Percentiles rank a stretch among this genome's conserved stretches.
phyloP scores from a whole-genome alignment of 495 filamentous ascomycete genomes.

The Lophium mytilinum region DNA sequence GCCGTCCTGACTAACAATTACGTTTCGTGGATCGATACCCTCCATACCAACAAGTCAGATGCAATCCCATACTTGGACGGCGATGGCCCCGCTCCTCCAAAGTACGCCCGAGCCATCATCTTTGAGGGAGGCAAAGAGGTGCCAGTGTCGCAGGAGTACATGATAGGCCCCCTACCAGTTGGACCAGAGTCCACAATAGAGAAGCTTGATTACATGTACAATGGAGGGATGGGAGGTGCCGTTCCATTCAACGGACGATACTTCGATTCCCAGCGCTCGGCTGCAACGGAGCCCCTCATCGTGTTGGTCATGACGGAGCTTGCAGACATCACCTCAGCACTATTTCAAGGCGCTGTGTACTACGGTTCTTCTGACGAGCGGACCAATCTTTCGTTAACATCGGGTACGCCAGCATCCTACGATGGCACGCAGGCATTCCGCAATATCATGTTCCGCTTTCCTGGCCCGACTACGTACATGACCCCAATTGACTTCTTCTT shows the following conservation, averaged over 20 bases:
- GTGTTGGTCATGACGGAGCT: slow-evolving; percentile 30
- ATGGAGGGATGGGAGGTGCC: slow-evolving; percentile 11
- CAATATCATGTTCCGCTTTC: too few species aligned
- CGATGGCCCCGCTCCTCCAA: slow-evolving; percentile 5
- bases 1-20: slow-evolving; percentile 15
- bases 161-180: slow-evolving; percentile 18
- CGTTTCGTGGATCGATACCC: slow-evolving; percentile 11
- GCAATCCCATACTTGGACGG: slow-evolving; percentile 13
- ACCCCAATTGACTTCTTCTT: slow-evolving; percentile 36
- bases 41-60: slow-evolving; percentile 16
- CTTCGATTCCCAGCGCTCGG: slow-evolving; percentile 28
- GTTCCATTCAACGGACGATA: slow-evolving; percentile 33
- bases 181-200: slow-evolving; percentile 13
- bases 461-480: too few species aligned
- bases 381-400: slow-evolving; percentile 26
- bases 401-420: too few species aligned
- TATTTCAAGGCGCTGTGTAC: slow-evolving; percentile 30
- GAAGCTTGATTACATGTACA: slow-evolving; percentile 20
- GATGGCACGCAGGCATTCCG: too few species aligned
- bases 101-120: slow-evolving; percentile 18
- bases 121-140: slow-evolving; percentile 12
- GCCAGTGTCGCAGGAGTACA: slow-evolving; percentile 20
- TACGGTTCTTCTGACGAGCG: slow-evolving; percentile 28
- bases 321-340: slow-evolving; percentile 32
- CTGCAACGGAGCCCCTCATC: slow-evolving; percentile 28